phyloP scores from a whole-genome alignment of 768 basidiomycete species.

The Suillus alpinus region DNA sequence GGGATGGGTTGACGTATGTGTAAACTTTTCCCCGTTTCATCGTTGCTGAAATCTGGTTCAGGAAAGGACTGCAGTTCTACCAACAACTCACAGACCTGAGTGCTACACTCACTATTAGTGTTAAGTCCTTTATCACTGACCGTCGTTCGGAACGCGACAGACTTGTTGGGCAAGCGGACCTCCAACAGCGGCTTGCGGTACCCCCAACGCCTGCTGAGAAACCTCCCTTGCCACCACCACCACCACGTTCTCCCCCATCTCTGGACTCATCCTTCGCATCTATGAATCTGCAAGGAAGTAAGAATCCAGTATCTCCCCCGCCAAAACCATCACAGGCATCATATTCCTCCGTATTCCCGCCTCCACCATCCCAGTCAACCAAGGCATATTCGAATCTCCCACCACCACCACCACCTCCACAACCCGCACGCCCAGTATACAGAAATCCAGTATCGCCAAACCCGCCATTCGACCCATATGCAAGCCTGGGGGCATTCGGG shows the following conservation, averaged over 20 bases:
- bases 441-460: constrained; percentile 17
- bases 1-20: constrained; percentile 79
- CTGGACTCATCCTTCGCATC: constrained; percentile 54
- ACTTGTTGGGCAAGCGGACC: constrained; percentile 67
- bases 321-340: constrained; percentile 26
- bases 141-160: constrained; percentile 70
- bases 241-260: constrained; percentile 37
- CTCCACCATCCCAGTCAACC: constrained; percentile 17
- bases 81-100: constrained; percentile 69
- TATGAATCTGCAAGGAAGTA: constrained; percentile 45
- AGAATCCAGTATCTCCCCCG: constrained; percentile 27
- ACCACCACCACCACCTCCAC: constrained; percentile 21
- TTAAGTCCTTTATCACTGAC: constrained; percentile 57
- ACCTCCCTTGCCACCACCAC: constrained; percentile 42
- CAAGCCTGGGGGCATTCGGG: constrained; percentile 27
- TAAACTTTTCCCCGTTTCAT: constrained; percentile 2
- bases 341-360: constrained; percentile 20
- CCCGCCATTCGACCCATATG: constrained; percentile 35
- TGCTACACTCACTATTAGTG: constrained; percentile 53
- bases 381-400: constrained; percentile 18
- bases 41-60: constrained; percentile 29
- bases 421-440: constrained; percentile 22
- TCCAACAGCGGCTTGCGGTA: constrained; percentile 59
- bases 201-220: constrained; percentile 45
- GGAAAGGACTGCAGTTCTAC: constrained; percentile 91